phyloP scores from a whole-genome alignment of 2,329 filamentous ascomycete genomes.

The Alternaria rosae region DNA sequence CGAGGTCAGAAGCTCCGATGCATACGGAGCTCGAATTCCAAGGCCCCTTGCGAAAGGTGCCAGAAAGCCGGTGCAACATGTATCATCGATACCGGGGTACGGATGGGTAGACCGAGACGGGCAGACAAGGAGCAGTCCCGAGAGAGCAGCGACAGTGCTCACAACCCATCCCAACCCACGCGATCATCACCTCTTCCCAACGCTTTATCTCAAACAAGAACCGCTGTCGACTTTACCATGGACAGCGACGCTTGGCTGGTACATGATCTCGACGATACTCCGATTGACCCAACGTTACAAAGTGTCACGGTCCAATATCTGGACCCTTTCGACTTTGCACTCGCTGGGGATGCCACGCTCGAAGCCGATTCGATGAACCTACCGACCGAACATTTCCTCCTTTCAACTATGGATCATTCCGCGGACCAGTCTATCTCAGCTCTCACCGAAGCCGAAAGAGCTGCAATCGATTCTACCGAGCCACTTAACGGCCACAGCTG shows the following conservation, averaged over 20 bases:
- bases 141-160: background rate
- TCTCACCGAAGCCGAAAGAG: background rate
- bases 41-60: background rate
- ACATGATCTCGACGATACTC: background rate
- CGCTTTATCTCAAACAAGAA: background rate
- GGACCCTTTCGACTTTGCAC: background rate
- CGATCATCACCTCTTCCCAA: background rate
- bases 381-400: background rate
- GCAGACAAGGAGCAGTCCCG: background rate
- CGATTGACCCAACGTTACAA: background rate
- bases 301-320: background rate
- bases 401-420: background rate
- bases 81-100: background rate
- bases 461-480: background rate
- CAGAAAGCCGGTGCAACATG: background rate
- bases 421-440: background rate
- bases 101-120: background rate
- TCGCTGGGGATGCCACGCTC: background rate
- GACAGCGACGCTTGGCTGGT: background rate
- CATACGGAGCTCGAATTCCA: background rate
- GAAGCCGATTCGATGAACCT: background rate
- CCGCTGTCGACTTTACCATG: background rate
- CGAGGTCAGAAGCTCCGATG: background rate
- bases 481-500: background rate
- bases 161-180: background rate